These are phyloP conservation scores for Tolypocladium ophioglossoides DNA, from an alignment of 2,329 filamentous ascomycete genomes.

Conservation along the genomic window DNA sequence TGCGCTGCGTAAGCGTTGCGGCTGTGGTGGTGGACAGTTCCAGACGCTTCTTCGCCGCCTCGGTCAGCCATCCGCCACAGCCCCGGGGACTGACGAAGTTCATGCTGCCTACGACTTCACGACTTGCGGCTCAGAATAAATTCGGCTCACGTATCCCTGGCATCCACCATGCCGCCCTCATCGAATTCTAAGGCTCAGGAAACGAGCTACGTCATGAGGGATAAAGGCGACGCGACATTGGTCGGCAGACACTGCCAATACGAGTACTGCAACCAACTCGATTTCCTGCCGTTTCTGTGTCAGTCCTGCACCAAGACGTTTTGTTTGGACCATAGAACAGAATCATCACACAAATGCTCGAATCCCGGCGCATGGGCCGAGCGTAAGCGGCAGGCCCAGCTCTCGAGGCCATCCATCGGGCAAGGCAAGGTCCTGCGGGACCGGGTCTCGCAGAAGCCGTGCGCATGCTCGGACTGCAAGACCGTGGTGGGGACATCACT, in stretches of 20 bases:
- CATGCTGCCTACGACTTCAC: constrained; percentile 13
- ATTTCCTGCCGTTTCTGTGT: constrained; percentile 92
- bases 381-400: constrained; percentile 42
- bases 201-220: constrained; percentile 62
- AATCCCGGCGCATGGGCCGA: constrained; percentile 53
- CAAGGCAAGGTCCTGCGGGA: constrained; percentile 44
- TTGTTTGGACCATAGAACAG: constrained; percentile 88
- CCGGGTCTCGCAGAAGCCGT: constrained; percentile 52
- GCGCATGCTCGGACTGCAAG: constrained; percentile 56
- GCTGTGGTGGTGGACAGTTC: constrained; percentile 14
- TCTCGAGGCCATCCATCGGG: constrained; percentile 42
- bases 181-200: constrained; percentile 29
- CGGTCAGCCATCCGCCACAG: constrained; percentile 3
- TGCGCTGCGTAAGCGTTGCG: neutral
- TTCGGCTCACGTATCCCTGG: neutral
- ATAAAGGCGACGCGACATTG: constrained; percentile 63
- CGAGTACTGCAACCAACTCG: constrained; percentile 84
- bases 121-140: constrained; percentile 6
- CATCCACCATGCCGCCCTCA: constrained; percentile 41
- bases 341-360: constrained; percentile 64
- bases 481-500: constrained; percentile 60
- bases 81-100: constrained; percentile 14
- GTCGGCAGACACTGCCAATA: constrained; percentile 89
- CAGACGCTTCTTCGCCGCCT: constrained; percentile 17
- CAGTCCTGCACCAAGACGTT: constrained; percentile 77